Conservation (phyloP, 768 basidiomycete genomes). For the Suillus subalutaceus region DNA sequence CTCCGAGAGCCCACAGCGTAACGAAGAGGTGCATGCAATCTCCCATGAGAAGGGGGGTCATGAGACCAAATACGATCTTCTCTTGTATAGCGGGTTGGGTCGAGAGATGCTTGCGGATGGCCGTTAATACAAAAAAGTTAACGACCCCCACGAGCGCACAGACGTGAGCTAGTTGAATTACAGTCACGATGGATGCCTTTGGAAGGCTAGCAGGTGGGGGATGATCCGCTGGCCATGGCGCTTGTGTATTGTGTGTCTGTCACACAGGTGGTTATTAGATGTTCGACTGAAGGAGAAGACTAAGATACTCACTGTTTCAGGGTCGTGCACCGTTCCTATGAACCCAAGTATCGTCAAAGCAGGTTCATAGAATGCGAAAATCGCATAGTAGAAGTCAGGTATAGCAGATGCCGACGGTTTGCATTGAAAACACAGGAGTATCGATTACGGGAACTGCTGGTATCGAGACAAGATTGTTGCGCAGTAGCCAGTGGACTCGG, state of each 20-base stretch:
- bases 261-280: conserved; percentile 5
- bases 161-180: conserved; percentile 77
- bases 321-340: conserved; percentile 66
- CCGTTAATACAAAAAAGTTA: conserved; percentile 67
- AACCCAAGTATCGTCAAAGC: conserved; percentile 65
- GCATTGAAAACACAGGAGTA: conserved; percentile 35
- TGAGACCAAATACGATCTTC: conserved; percentile 62
- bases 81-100: conserved; percentile 68
- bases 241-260: conserved; percentile 75
- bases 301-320: conserved; percentile 52
- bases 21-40: conserved; percentile 68
- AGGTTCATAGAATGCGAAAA: conserved; percentile 79
- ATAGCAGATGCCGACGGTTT: conserved; percentile 57
- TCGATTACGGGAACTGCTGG: neutral
- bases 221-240: conserved; percentile 62
- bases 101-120: conserved; percentile 61
- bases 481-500: neutral
- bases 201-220: conserved; percentile 54
- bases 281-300: conserved; percentile 2
- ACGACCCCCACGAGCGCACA: conserved; percentile 74
- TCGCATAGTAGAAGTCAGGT: conserved; percentile 71
- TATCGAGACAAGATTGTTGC: neutral
- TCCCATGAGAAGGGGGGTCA: conserved; percentile 70
- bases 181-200: conserved; percentile 65
- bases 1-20: conserved; percentile 79